Evolutionary conservation across 2,329 filamentous ascomycete species (phyloP), one percentile per base, ranked within the genome.

Genomic region (Simplicillium aogashimaense): DNA sequence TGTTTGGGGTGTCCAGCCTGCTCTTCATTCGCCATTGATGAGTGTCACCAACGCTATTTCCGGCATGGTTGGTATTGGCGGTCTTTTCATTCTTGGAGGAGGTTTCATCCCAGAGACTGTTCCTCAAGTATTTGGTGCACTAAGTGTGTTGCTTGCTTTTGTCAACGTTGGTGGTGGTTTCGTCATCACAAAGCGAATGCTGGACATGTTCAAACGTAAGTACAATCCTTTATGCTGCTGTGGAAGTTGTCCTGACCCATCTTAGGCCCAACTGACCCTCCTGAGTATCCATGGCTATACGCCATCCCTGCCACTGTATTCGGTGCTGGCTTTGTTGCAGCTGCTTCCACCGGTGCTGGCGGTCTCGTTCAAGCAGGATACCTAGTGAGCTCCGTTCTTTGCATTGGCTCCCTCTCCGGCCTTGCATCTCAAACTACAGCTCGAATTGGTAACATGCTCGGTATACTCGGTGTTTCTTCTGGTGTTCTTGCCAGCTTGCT

Each of bases 21-120:
- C 87, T 29, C 69, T 95, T 5, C 88, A 94, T 58, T 90, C 85
- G 2, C 88, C 87, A 2, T 66, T 95, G 5, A 94, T 95, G 88
- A 89, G 83, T 50, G 87, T 94, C 29, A 94, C 88, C 7, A 94
- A 95, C 57, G 88, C 88, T 20, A 94, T 94, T 50, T 92, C 86
- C 28, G 86, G 83, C 60, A 86, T 95, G 83, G 88, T 94, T 25
- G 88, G 87, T 43, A 73, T 95, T 45, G 88, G 87, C 42, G 87
- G 88, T 11, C 72, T 94, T 47, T 95, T 94, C 64, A 81, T 94
- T 40, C 82, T 95, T 65, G 88, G 87, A 11, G 87, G 87, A 25
- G 86, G 86, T 17, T 83, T 80, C 53, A 47, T 86, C 0, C 86
- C 86, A 0, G 77, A 81, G 51, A 94, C 86, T 0, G 69, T 94